Evolutionary conservation across 192 early-diverging fungal species (phyloP).

Genomic region (Coemansia sp.): DNA sequence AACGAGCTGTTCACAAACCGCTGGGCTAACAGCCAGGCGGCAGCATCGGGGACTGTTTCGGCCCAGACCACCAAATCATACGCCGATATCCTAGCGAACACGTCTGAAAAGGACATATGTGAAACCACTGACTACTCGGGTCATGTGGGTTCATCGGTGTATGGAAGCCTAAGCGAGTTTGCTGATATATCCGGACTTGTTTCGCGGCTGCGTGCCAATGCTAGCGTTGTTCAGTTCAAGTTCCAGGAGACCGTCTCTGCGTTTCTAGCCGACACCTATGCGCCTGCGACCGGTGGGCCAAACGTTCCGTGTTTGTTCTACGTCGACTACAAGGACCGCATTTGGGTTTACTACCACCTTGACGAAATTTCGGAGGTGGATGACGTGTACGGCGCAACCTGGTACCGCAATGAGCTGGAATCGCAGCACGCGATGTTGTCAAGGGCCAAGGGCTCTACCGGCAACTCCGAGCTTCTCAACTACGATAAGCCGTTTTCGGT

Average conservation of each 20-base stretch:
- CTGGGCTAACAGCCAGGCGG: conserved; percentile 27
- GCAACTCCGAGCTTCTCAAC: conserved; percentile 19
- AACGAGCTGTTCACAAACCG: conserved; percentile 39
- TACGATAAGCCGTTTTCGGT: conserved; percentile 50
- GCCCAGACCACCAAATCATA: background rate
- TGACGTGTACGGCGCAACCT: conserved; percentile 54
- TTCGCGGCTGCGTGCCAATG: conserved; percentile 45
- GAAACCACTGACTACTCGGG: conserved; percentile 18
- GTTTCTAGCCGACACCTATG: conserved; percentile 49
- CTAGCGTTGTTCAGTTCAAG: conserved; percentile 54
- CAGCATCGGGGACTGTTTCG: conserved; percentile 15
- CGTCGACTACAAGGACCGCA: conserved; percentile 54
- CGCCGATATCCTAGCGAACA: background rate
- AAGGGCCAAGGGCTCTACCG: conserved; percentile 15
- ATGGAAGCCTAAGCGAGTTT: conserved; percentile 40
- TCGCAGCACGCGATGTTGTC: conserved; percentile 7
- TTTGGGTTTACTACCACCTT: conserved; percentile 55
- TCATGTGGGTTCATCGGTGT: conserved; percentile 16
- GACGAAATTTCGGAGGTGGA: conserved; percentile 53
- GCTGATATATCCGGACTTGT: conserved; percentile 36
- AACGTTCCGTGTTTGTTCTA: conserved; percentile 56
- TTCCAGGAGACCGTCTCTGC: conserved; percentile 55
- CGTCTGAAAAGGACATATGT: conserved; percentile 27
- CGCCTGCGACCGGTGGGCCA: conserved; percentile 50
- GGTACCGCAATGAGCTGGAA: conserved; percentile 38